These are phyloP conservation scores for Ophiobolus disseminans DNA, from an alignment of 2,329 filamentous ascomycete species.

Conservation along the genomic window DNA sequence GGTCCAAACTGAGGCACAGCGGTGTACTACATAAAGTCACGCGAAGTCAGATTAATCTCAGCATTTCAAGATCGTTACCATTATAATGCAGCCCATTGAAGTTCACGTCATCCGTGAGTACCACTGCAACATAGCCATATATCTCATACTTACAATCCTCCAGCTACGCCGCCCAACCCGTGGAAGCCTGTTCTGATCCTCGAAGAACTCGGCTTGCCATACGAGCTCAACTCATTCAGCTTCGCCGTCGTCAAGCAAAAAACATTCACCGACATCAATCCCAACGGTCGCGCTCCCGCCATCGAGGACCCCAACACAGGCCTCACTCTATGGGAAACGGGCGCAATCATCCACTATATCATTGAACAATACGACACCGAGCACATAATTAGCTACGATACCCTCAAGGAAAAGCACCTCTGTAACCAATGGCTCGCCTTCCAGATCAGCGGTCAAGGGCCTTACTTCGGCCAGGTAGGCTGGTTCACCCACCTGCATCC, in stretches of 20 bases:
- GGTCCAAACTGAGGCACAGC: too few species aligned
- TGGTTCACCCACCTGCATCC: conserved; percentile 51
- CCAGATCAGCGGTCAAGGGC: conserved; percentile 46
- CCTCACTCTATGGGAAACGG: conserved; percentile 53
- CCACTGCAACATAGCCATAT: too few species aligned
- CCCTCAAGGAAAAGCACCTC: conserved; percentile 28
- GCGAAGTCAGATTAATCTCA: too few species aligned
- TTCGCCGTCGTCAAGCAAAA: background rate
- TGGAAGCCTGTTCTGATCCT: background rate
- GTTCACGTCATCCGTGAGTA: too few species aligned
- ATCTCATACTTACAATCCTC: too few species aligned
- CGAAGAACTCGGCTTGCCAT: background rate
- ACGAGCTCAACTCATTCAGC: background rate
- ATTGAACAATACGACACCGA: conserved; percentile 45
- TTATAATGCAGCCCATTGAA: too few species aligned
- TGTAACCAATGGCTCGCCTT: conserved; percentile 41
- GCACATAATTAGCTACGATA: conserved; percentile 33
- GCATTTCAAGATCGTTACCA: too few species aligned
- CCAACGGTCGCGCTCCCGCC: conserved; percentile 30
- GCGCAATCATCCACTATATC: conserved; percentile 51
- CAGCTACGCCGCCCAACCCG: too few species aligned
- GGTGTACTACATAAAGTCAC: too few species aligned
- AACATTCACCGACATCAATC: conserved; percentile 1
- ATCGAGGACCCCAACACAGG: conserved; percentile 56
- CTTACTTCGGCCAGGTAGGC: conserved; percentile 53